Evolutionary conservation across 208 protist species (phyloP).

Genomic region (Trypanosoma theileri): DNA sequence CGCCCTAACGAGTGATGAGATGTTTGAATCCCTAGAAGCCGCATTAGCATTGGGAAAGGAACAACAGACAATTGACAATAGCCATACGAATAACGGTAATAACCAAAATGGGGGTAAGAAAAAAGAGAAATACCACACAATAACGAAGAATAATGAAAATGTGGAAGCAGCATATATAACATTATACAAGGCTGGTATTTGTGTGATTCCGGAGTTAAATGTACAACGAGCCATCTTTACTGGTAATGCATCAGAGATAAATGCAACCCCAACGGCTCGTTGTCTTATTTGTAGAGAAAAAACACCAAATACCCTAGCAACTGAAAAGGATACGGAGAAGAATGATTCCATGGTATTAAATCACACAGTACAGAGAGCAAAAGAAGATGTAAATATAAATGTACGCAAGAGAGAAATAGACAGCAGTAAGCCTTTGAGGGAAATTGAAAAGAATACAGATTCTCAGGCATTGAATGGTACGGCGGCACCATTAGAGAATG

Average conservation of each 20-base stretch:
- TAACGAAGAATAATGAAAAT: constrained; percentile 1
- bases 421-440: neutral
- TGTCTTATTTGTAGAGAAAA: constrained; percentile 41
- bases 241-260: constrained; percentile 51
- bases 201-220: constrained; percentile 66
- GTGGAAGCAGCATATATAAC: constrained; percentile 29
- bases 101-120: neutral
- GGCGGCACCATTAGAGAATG: neutral
- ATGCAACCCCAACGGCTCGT: constrained; percentile 34
- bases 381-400: neutral
- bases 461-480: neutral
- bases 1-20: constrained; percentile 10
- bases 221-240: constrained; percentile 60
- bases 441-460: neutral
- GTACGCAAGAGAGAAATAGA: neutral
- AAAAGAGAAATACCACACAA: neutral
- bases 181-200: constrained; percentile 47
- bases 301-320: neutral
- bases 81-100: neutral
- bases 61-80: too few relatives aligned
- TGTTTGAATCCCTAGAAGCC: constrained; percentile 3
- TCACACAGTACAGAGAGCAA: neutral
- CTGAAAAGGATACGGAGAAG: neutral
- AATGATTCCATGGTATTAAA: too few relatives aligned
- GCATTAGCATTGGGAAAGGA: neutral